Evolutionary conservation across 2,329 filamentous ascomycete genomes (phyloP).

Genomic region (Xylariomycetidae sp.): DNA sequence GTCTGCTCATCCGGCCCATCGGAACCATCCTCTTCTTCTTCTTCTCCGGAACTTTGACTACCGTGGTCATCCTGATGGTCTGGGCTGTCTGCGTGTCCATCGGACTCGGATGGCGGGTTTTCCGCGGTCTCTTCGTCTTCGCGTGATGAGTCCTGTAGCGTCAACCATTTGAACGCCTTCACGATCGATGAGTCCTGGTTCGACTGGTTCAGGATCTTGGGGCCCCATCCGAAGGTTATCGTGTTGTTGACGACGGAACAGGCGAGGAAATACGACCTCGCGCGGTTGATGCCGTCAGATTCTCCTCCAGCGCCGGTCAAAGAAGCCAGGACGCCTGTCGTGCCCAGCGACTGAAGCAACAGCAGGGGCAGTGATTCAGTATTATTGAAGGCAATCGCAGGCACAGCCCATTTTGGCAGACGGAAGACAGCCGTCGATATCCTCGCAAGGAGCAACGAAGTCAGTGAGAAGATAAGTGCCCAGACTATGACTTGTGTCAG

Average conservation of each 20-base stretch:
- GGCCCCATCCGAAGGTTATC: conserved; percentile 50
- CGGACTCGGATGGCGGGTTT: conserved; percentile 7
- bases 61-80: conserved; percentile 1
- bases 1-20: conserved; percentile 11
- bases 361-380: conserved; percentile 25
- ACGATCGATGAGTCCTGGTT: conserved; percentile 9
- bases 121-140: conserved; percentile 18
- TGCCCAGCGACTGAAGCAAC: conserved; percentile 37
- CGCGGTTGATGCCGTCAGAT: conserved; percentile 42
- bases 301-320: conserved; percentile 34
- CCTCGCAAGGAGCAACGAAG: conserved; percentile 19
- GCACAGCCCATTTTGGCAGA: conserved; percentile 19
- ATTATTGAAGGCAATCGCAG: conserved; percentile 28
- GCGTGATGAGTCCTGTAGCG: conserved; percentile 6
- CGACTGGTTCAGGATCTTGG: conserved; percentile 38
- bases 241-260: conserved; percentile 52
- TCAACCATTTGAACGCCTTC: conserved; percentile 11
- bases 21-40: conserved; percentile 5
- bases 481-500: conserved; percentile 16
- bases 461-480: conserved; percentile 20
- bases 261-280: conserved; percentile 54
- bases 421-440: conserved; percentile 13
- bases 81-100: background rate
- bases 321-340: conserved; percentile 44
- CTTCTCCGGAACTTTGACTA: background rate